Percentiles rank a stretch among this genome's conserved stretches.
Evolutionary conservation across 106 monocot species (phyloP).

Genomic region (Dendrobium catenatum): DNA sequence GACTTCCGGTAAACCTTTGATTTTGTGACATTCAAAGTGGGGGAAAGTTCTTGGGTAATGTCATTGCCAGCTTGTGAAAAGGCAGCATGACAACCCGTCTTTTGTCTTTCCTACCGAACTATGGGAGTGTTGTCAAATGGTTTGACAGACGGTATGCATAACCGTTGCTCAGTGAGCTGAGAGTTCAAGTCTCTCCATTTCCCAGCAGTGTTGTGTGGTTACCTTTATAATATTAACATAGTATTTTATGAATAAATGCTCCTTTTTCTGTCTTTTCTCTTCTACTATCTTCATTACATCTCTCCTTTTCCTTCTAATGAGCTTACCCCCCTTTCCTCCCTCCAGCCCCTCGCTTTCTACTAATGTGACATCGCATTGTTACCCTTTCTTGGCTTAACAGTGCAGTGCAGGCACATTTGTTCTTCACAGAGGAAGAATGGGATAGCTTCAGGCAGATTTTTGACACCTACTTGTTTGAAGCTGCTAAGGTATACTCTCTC

Average conservation of each 20-base stretch:
- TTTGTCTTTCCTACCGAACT: conserved; percentile 31
- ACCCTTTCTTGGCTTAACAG: conserved; percentile 42
- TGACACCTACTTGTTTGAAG: conserved; percentile 91
- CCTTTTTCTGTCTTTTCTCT: neutral
- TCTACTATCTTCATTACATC: neutral
- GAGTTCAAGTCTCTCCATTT: conserved; percentile 99
- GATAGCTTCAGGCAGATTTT: conserved; percentile 74
- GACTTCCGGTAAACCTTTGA: conserved; percentile 81
- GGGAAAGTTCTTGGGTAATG: conserved; percentile 88
- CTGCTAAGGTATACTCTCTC: conserved; percentile 55
- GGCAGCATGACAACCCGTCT: conserved; percentile 82
- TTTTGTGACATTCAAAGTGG: conserved; percentile 5
- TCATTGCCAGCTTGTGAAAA: conserved; percentile 64
- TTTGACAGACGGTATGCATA: conserved; percentile 76
- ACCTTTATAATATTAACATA: neutral
- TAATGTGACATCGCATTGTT: conserved; percentile 16
- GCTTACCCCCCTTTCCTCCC: neutral
- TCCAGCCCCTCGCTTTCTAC: neutral
- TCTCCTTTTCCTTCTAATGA: neutral
- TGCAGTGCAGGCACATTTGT: conserved; percentile 76
- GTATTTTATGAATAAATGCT: neutral
- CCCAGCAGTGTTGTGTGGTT: conserved; percentile 29
- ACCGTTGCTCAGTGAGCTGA: conserved; percentile 94
- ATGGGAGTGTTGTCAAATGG: conserved; percentile 99
- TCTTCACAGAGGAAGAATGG: conserved; percentile 88